Evolutionary conservation across 108 stramenopile species (phyloP).

Genomic region (Cyclostephanos invisitatus): DNA sequence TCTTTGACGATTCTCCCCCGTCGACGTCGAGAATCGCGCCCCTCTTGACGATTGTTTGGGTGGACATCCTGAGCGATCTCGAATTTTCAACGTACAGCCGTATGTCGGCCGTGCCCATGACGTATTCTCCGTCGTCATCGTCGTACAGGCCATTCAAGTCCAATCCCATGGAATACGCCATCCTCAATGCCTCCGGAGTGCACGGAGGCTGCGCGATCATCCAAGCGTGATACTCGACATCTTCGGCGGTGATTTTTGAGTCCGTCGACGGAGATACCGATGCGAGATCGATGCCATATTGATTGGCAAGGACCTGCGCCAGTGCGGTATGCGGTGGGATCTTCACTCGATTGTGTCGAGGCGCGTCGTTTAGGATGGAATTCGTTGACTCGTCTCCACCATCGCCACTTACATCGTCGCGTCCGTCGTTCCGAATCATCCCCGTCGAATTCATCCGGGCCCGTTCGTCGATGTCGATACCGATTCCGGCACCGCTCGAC

Average conservation of each 20-base stretch:
- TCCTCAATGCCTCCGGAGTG: constrained; percentile 35
- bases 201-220: constrained; percentile 44
- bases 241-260: constrained; percentile 39
- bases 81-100: constrained; percentile 31
- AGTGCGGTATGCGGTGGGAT: constrained; percentile 36
- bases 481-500: constrained; percentile 8
- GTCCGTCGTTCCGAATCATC: background rate
- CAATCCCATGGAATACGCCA: constrained; percentile 36
- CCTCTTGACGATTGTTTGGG: constrained; percentile 13
- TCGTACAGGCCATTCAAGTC: constrained; percentile 39
- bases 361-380: no score
- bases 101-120: constrained; percentile 32
- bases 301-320: constrained; percentile 48
- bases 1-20: constrained; percentile 6
- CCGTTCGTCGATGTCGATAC: no score
- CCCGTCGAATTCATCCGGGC: background rate
- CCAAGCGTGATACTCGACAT: constrained; percentile 48
- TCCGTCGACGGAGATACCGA: constrained; percentile 22
- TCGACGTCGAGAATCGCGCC: constrained; percentile 1
- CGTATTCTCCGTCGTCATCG: constrained; percentile 29
- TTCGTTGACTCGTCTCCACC: background rate
- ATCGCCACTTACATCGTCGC: background rate
- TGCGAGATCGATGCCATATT: constrained; percentile 36
- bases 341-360: background rate
- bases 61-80: constrained; percentile 24